Evolutionary conservation across 371 early-diverging fungal species (phyloP).

Genomic region (Blakeslea trispora): DNA sequence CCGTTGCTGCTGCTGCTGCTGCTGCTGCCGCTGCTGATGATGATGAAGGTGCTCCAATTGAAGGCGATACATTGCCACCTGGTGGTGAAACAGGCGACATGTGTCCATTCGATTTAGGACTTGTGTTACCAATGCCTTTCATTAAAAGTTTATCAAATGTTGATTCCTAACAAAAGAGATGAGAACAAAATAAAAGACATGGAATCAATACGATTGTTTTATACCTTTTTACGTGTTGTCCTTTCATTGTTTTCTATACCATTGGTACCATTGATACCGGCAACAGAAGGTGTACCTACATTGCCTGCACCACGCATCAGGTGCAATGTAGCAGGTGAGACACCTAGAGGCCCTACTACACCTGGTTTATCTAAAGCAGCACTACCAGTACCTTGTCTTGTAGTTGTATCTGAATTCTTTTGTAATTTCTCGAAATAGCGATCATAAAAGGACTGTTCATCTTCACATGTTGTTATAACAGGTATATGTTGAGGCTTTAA

Average conservation of each 20-base stretch:
- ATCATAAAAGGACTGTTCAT: constrained; percentile 86
- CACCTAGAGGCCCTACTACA: constrained; percentile 37
- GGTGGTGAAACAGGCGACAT: constrained; percentile 10
- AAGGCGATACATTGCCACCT: constrained; percentile 11
- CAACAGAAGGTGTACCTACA: too few species aligned
- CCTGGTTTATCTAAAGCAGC: constrained; percentile 30
- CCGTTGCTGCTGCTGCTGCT: constrained; percentile 13
- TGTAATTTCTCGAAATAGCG: constrained; percentile 74
- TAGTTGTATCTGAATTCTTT: constrained; percentile 23
- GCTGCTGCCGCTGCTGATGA: constrained; percentile 18
- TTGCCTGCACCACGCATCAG: constrained; percentile 13
- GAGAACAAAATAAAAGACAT: too few species aligned
- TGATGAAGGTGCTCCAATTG: too few species aligned
- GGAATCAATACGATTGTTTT: too few species aligned
- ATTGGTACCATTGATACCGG: background rate
- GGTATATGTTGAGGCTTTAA: constrained; percentile 46
- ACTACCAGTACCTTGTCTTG: constrained; percentile 29
- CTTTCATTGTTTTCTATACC: constrained; percentile 8
- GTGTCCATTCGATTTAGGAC: constrained; percentile 5
- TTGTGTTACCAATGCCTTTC: constrained; percentile 10
- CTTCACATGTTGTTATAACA: constrained; percentile 70
- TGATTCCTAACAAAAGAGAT: constrained; percentile 12
- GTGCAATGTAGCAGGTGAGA: constrained; percentile 23
- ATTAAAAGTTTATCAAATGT: constrained; percentile 13
- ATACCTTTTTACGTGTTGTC: constrained; percentile 16